Evolutionary conservation across 2,329 filamentous ascomycete species (phyloP).

Genomic region (Arthroderma sp.): DNA sequence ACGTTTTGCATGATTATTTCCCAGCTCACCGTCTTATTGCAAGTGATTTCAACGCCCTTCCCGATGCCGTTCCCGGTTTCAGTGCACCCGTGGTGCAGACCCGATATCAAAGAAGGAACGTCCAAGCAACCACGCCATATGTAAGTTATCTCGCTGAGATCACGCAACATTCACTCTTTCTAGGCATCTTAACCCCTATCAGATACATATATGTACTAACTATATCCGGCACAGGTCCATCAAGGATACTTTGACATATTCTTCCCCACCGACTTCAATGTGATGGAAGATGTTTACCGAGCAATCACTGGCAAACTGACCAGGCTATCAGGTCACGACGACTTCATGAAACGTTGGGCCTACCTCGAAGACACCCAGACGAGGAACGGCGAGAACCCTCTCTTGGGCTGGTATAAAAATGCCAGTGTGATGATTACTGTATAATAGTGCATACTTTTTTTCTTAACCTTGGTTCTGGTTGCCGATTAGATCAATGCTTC

Average conservation of each 20-base stretch:
- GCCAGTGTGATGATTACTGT: conserved; percentile 84
- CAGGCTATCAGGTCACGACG: conserved; percentile 70
- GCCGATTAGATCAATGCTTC: not conserved
- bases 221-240: conserved; percentile 54
- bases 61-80: conserved; percentile 68
- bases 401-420: conserved; percentile 90
- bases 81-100: conserved; percentile 97
- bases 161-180: not conserved
- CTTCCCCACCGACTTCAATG: conserved; percentile 88
- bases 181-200: no score
- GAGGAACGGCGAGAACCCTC: conserved; percentile 79
- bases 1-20: conserved; percentile 76
- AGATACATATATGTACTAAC: not conserved
- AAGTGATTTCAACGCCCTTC: conserved; percentile 79
- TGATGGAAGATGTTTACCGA: conserved; percentile 84
- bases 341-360: conserved; percentile 83
- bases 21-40: conserved; percentile 79
- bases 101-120: conserved; percentile 70
- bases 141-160: conserved; percentile 43
- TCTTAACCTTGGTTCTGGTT: not conserved
- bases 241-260: conserved; percentile 99
- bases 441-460: conserved; percentile 31
- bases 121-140: conserved; percentile 79
- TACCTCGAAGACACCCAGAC: conserved; percentile 83
- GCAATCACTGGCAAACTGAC: conserved; percentile 88